Evolutionary conservation across 805 yeast genomes (phyloP).

Genomic region (Phaffomyces antillensis): DNA sequence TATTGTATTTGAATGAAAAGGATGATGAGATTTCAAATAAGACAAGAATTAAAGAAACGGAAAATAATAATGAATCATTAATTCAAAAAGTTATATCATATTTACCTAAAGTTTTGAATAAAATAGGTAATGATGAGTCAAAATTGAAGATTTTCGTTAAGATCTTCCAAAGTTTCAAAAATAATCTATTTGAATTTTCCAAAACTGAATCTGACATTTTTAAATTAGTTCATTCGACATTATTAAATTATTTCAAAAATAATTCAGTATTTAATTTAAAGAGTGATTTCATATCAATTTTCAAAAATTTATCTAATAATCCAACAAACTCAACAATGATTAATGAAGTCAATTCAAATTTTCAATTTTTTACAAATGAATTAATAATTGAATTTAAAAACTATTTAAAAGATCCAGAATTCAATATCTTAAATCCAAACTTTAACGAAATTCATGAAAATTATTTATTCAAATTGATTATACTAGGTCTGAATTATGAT

Average conservation of each 20-base stretch:
- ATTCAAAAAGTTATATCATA: conserved; percentile 10
- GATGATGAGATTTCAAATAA: conserved; percentile 3
- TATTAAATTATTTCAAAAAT: conserved; percentile 16
- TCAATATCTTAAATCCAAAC: conserved; percentile 7
- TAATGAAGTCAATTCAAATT: conserved; percentile 6
- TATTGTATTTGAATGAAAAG: conserved; percentile 7
- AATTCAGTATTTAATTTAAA: conserved; percentile 10
- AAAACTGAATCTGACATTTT: conserved; percentile 11
- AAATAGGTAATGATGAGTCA: conserved; percentile 8
- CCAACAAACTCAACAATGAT: conserved; percentile 3
- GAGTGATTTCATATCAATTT: conserved; percentile 8
- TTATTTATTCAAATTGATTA: conserved; percentile 12
- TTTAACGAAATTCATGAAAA: conserved; percentile 13
- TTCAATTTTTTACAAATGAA: conserved; percentile 10
- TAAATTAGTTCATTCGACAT: conserved; percentile 5
- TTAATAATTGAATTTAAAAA: conserved; percentile 12
- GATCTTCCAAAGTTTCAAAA: conserved; percentile 12
- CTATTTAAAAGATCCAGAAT: conserved; percentile 7
- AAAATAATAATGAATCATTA: conserved; percentile 7
- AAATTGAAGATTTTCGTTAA: conserved; percentile 13
- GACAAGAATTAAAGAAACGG: conserved; percentile 8
- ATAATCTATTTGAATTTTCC: conserved; percentile 17
- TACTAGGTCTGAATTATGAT: conserved; percentile 13
- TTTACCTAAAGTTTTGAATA: conserved; percentile 9
- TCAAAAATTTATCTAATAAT: conserved; percentile 4